Base-by-base conservation (phyloP, 2,329 filamentous ascomycete genomes). In the Tolypocladium guangdongense region DNA sequence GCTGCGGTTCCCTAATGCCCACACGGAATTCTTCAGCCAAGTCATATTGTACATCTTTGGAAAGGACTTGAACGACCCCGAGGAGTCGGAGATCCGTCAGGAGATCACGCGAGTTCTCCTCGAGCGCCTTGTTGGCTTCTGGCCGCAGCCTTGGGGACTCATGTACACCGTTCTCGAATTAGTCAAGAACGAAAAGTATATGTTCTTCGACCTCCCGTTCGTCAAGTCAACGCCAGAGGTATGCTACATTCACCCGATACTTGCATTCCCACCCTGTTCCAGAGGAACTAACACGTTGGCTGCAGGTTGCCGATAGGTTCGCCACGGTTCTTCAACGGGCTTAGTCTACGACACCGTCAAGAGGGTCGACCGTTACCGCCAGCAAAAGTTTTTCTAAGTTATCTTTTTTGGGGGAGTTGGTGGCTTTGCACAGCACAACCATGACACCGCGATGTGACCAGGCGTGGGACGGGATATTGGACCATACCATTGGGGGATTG, bases 91-190 rank as follows among this genome's bases (percentile, higher is more conserved):
- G 57, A 84, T 96, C 49, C 88, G 92, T 37, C 87, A 97, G 72
- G 89, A 95, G 67, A 92, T 99, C 55, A 89, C 90, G 51, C 83
- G 92, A 48, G 84, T 96, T 27, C 75, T 99, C 47, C 77, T 96
- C 38, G 93, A 99, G 76, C 83, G 93, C 49, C 76, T 96, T 48
- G 82, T 95, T 55, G 87, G 90, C 24, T 90, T 89, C 68, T 90
- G 91, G 73, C 92, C 92, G 51, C 92, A 97, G 67, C 92, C 95
- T 20, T 97, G 92, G 92, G 95, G 95, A 14, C 74, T 99, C 45
- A 85, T 96, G 66, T 85, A 91, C 57, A 92, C 90, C 37, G 80
- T 95, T 56, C 74, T 93, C 58, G 93, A 97, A 73, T 79, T 99
- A 54, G 78, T 95, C 60, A 95, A 95, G 76, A 96, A 95, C 67